A percentile compares a stretch with the other conserved stretches of the same genome.
phyloP scores from a whole-genome alignment of 2,329 filamentous ascomycete species.

The Knufia fluminis region DNA sequence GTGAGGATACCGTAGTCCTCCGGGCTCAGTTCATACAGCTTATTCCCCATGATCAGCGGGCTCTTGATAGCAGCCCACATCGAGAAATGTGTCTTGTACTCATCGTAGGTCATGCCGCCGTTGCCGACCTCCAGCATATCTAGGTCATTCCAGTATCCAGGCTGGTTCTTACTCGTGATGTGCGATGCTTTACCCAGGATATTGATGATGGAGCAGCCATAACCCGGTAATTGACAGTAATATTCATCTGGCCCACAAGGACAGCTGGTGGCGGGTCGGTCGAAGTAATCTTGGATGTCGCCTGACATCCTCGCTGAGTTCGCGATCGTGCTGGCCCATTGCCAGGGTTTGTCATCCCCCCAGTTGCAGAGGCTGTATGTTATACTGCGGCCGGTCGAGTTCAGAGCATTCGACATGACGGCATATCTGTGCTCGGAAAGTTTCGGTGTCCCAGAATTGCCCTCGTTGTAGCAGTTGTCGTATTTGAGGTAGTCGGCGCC shows the following conservation, averaged over 20 bases:
- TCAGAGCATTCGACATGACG: slow-evolving; percentile 40
- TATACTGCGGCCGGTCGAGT: slow-evolving; percentile 38
- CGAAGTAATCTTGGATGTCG: slow-evolving; percentile 40
- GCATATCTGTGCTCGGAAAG: slow-evolving; percentile 41
- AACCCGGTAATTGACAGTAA: slow-evolving; percentile 37
- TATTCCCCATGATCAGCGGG: slow-evolving; percentile 40
- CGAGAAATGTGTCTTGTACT: slow-evolving; percentile 34
- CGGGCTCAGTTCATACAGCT: slow-evolving; percentile 33
- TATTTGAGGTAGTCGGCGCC: slow-evolving; percentile 40
- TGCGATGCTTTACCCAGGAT: slow-evolving; percentile 42
- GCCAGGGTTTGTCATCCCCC: slow-evolving; percentile 41
- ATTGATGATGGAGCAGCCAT: slow-evolving; percentile 42
- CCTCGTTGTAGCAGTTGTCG: slow-evolving; percentile 50
- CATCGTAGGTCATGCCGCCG: slow-evolving; percentile 32
- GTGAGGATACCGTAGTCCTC: slow-evolving; percentile 38
- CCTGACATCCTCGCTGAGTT: slow-evolving; percentile 41
- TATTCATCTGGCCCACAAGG: slow-evolving; percentile 33
- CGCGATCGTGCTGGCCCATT: slow-evolving; percentile 39
- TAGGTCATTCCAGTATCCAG: slow-evolving; percentile 39
- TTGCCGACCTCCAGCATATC: slow-evolving; percentile 37
- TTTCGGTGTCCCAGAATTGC: slow-evolving; percentile 40
- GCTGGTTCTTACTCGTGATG: slow-evolving; percentile 31
- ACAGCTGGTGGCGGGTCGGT: slow-evolving; percentile 34
- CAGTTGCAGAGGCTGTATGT: slow-evolving; percentile 43
- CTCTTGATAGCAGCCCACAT: slow-evolving; percentile 43